Base-by-base conservation (phyloP, 805 yeast genomes). In the Yarrowia porcina region DNA sequence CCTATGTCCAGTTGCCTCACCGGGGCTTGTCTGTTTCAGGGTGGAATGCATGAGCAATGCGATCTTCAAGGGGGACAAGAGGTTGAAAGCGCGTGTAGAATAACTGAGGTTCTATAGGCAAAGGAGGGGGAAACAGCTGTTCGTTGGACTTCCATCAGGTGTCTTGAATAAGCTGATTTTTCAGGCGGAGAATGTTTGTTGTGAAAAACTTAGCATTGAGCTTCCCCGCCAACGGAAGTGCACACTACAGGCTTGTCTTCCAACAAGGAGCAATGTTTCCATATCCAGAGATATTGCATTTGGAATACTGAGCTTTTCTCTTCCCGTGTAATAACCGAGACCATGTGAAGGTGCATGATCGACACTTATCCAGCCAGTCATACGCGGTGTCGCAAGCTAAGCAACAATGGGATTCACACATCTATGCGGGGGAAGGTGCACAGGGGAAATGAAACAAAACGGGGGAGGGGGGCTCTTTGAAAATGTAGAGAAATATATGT, bases 21-120 rank as follows among this genome's bases (percentile, higher is more conserved):
- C 28, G 28, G 52, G 56, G 56, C 56, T 49, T 49, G 56, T 49
- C 56, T 33, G 56, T 49, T 49, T 49, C 56, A 49, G 28, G 56
- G 56, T 49, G 56, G 56, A 49, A 49, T 49, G 56, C 56, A 49
- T 49, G 39, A 21, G 39, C 39, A 49, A 49, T 49, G 56, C 56
- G 56, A 49, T 32, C 39, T 18, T 49, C 56, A 49, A 49, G 56
- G 56, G 56, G 54, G 27, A 27, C 50, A 27, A 45, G 50, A 44
- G 36, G 36, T 45, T 13, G 36, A 30, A 6, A 8, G 27, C 52
- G 52, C 52, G 52, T 45, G 27, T 45, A 5, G 32, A 17, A 45
- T 18, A 28, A n/a, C 27, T 30, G 33, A 3, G 18, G 4, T 15
- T 28, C 36, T 45, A 18, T 45, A 23, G 47, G 20, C n/a, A 41